A percentile compares a stretch with the other conserved stretches of the same genome.
Evolutionary conservation across 1,284 basidiomycete species (phyloP).

Genomic region (Erythrobasidium hasegawianum): DNA sequence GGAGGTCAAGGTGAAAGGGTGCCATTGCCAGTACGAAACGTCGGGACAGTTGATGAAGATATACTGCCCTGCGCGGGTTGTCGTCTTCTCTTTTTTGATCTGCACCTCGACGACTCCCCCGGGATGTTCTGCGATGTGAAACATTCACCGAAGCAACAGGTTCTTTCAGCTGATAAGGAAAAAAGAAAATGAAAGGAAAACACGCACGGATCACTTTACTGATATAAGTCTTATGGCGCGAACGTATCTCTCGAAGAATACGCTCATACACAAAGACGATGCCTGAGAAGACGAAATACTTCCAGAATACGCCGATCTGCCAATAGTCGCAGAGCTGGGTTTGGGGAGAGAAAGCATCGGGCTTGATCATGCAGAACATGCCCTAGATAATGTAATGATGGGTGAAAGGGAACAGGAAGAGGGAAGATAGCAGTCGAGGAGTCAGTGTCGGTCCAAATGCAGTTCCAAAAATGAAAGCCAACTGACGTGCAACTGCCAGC

Average conservation of each 20-base stretch:
- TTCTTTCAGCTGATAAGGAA: neutral
- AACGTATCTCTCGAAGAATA: conserved; percentile 77
- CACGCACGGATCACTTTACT: conserved; percentile 68
- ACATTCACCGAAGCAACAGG: neutral
- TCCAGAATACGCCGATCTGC: conserved; percentile 85
- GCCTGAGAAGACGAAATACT: conserved; percentile 79
- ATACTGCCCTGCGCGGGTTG: conserved; percentile 54
- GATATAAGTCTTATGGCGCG: conserved; percentile 79
- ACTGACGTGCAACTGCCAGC: conserved; percentile 71
- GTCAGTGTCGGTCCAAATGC: no score
- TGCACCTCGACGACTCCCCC: conserved; percentile 84
- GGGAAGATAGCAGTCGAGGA: conserved; percentile 1
- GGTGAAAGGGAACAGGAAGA: conserved; percentile 4
- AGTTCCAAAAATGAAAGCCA: neutral
- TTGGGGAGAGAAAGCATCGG: conserved; percentile 48
- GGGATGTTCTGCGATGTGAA: conserved; percentile 61
- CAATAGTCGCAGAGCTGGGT: conserved; percentile 77
- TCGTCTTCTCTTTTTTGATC: conserved; percentile 87
- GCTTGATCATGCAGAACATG: conserved; percentile 83
- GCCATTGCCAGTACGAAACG: conserved; percentile 88
- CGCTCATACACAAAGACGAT: conserved; percentile 78
- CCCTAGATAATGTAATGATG: conserved; percentile 54
- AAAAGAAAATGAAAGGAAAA: neutral
- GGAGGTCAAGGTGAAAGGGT: conserved; percentile 76
- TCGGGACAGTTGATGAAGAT: conserved; percentile 77